Evolutionary conservation across 139 green algal species (phyloP).

Genomic region (Tetradesmus lagerheimii): DNA sequence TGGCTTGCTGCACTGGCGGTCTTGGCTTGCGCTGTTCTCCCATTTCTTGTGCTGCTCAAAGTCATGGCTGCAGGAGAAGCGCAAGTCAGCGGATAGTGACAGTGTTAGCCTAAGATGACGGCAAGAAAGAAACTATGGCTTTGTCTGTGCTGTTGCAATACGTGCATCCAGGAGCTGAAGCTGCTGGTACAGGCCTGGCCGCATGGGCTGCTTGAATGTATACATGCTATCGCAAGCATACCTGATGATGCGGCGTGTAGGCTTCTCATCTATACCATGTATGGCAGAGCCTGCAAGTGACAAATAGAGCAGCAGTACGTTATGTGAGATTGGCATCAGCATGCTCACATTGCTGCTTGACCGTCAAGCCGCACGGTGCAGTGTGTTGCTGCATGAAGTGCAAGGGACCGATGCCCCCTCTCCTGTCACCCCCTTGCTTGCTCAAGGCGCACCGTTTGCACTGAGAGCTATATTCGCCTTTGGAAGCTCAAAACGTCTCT

Average conservation of each 20-base stretch:
- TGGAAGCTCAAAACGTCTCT: background rate
- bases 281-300: background rate
- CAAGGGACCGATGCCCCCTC: background rate
- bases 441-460: background rate
- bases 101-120: background rate
- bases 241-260: slow-evolving; percentile 35
- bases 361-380: too few relatives aligned
- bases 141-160: too few relatives aligned
- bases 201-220: too few relatives aligned
- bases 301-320: too few relatives aligned
- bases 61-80: slow-evolving; percentile 9
- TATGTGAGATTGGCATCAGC: too few relatives aligned
- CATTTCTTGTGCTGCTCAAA: background rate
- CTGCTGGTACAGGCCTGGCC: too few relatives aligned
- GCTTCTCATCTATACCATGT: background rate
- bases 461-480: background rate
- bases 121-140: too few relatives aligned
- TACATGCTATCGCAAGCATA: too few relatives aligned
- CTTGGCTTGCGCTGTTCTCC: slow-evolving; percentile 1
- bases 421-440: background rate
- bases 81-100: background rate
- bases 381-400: background rate
- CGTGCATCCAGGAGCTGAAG: too few relatives aligned
- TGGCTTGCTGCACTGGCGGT: slow-evolving; percentile 4
- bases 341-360: too few relatives aligned